Evolutionary conservation across 331 rosid species (phyloP), one percentile per base, ranked within the genome.

Genomic region (Rosa hybrid): DNA sequence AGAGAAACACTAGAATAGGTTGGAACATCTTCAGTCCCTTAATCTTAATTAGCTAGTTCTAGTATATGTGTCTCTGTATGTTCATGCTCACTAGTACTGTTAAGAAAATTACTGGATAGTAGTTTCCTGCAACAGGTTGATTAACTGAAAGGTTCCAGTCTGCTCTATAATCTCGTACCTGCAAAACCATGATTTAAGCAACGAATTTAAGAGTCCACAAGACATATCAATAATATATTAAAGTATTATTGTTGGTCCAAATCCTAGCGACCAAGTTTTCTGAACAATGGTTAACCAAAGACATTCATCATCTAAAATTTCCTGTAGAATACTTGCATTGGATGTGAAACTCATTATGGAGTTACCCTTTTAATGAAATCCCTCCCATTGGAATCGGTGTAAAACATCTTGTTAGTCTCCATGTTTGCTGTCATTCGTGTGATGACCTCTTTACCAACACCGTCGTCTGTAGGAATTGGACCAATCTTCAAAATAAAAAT

Each of bases 51-150:
- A 27, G 69, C 69, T 63, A 27, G 20, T 27, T 63, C 42, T 63
- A 25, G 44, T 64, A 16, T 14, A 30, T 23, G 42, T 23, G 56
- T 70, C 8, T 72, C 3, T 8, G 46, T 51, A 60, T 41, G 34
- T 54, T 11, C 27, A 49, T 27, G 39, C 54, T 53, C 12, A 63
- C 7, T 56, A 53, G 21, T 34, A 34, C 39, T 39, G 51, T 13
- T 25, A 48, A 68, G 79, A 77, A 68, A 39, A 67, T 91, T 92
- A 94, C 98, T 10, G 98, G 98, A 77, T 94, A 94, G 74, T 91
- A 94, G 85, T 94, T 94, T 88, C 97, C 98, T 51, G 97, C 95
- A 27, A 87, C 88, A 57, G 97, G 98, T 78, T 94, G 95, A 81
- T 71, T 86, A 76, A 94, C 97, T 20, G 78, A 48, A 78, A 94